A percentile compares a stretch with the other conserved stretches of the same genome.
Conservation (phyloP, 768 basidiomycete species). For the Mycena olivaceomarginata region DNA sequence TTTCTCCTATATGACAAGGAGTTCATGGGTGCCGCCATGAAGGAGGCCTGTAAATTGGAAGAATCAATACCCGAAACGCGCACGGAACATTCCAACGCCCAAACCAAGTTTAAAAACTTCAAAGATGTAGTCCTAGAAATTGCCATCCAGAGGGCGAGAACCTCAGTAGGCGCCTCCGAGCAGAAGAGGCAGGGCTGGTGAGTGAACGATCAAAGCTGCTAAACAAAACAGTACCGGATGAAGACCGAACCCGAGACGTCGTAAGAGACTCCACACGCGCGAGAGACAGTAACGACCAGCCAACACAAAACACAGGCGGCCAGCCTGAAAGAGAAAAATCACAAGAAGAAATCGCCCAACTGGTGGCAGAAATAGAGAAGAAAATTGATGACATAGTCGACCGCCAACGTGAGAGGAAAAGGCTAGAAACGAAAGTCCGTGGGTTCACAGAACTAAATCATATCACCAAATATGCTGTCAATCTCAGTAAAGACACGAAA, state of each 20-base stretch:
- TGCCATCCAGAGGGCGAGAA: too few species aligned
- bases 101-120: neutral
- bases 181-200: neutral
- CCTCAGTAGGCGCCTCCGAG: neutral
- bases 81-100: neutral
- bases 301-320: too few species aligned
- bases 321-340: neutral
- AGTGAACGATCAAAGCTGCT: neutral
- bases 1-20: conserved; percentile 14
- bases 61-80: too few species aligned
- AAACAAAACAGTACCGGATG: neutral
- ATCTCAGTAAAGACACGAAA: neutral
- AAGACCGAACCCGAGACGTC: too few species aligned
- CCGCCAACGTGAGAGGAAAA: conserved; percentile 7
- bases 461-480: conserved; percentile 11
- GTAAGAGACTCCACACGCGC: too few species aligned
- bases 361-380: neutral
- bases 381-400: conserved; percentile 5
- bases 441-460: conserved; percentile 7
- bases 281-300: too few species aligned
- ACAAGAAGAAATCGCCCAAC: neutral
- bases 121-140: neutral
- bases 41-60: neutral
- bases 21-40: neutral
- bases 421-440: neutral